These are phyloP conservation scores for Rhynchospora tenuis DNA, from an alignment of 176 grass and related monocot species.

Conservation along the genomic window DNA sequence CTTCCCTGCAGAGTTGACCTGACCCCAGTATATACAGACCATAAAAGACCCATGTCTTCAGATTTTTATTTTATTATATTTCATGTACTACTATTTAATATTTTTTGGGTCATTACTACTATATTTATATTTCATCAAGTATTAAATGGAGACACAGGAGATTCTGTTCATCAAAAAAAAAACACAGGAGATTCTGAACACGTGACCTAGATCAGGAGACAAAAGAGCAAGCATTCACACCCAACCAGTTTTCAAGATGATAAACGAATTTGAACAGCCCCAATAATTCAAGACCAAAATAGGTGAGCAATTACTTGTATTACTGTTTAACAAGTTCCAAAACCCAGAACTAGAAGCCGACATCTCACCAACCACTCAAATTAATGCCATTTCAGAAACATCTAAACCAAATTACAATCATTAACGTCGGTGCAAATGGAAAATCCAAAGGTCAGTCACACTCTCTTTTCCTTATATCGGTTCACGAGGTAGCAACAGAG, in stretches of 20 bases:
- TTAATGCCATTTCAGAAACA: not conserved
- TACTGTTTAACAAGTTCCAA: not conserved
- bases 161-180: too few relatives aligned
- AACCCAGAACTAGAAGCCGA: not conserved
- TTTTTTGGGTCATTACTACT: too few relatives aligned
- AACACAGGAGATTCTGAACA: not conserved
- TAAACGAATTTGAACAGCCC: not conserved
- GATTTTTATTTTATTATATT: not conserved
- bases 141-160: not conserved
- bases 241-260: not conserved
- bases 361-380: not conserved
- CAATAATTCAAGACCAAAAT: not conserved
- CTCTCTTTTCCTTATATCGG: not conserved
- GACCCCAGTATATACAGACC: not conserved
- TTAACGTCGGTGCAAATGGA: not conserved
- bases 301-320: not conserved
- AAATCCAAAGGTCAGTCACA: not conserved
- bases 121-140: not conserved
- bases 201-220: not conserved
- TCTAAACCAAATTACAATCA: not conserved
- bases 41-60: not conserved
- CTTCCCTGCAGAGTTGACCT: slow-evolving; percentile 10
- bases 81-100: too few relatives aligned
- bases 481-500: not conserved
- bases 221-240: slow-evolving; percentile 27